Evolutionary conservation across 1,284 basidiomycete species (phyloP), one percentile per base, ranked within the genome.

Genomic region (Fomitopsis betulina): DNA sequence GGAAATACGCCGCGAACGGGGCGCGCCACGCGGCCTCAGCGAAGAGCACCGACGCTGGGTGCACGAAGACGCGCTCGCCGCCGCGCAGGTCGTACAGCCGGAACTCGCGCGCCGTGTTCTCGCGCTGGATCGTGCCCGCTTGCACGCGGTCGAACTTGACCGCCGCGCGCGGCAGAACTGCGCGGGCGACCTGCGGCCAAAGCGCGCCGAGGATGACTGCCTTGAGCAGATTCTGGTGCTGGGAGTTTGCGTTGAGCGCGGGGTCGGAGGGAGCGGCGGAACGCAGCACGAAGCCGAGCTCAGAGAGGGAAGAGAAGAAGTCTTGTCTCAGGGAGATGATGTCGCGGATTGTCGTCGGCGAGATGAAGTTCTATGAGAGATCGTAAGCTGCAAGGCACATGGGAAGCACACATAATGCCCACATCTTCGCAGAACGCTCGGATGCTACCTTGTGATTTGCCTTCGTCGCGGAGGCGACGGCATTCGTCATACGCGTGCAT

Each of bases 31-130:
- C 79, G 25, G 83, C 79, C 60, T 84, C 83, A 49, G 78, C 78
- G 70, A 98, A 98, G 33, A 96, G 75, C 7, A 92, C 80, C 52
- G 92, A 95, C n/a, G 80, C 82, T 1, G 95, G 94, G 68, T 96
- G 94, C 43, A 94, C 69, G 72, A 94, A 94, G 1, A 94, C 89
- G 8, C 91, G 78, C 49, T 51, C 49, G 13, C 75, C 78, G 13
- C 71, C 74, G 56, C 70, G 71, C 39, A 84, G 63, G 69, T 95
- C 93, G 63, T 83, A 91, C 62, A 94, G 81, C 69, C 87, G 87
- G 78, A 87, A 91, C 67, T 94, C 90, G 63, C 85, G 85, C 15
- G 93, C 92, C 43, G 83, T 83, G 67, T 93, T 91, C 65, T 93
- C 91, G 49, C 91, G 85, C 65, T 88, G 87, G 12, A 95, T 77